Evolutionary conservation across 176 grass and related monocot species (phyloP).

Genomic region (Aegilops longissima): DNA sequence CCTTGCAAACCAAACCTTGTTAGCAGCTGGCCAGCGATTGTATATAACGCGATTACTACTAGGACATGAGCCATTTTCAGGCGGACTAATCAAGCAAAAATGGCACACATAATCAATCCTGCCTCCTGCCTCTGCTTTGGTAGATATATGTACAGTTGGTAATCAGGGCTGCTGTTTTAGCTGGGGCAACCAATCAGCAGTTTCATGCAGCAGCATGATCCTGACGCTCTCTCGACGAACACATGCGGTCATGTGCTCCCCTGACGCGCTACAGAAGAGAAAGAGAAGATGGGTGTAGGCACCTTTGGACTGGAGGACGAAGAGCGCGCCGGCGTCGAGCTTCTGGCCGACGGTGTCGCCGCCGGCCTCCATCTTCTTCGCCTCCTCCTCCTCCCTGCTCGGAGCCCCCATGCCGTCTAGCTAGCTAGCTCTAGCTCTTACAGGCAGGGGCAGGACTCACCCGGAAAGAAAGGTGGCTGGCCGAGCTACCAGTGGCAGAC

Average conservation of each 20-base stretch:
- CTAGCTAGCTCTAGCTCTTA: not conserved
- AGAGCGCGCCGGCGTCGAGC: constrained; percentile 88
- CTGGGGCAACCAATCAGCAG: not conserved
- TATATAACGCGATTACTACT: not conserved
- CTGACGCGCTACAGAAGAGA: not conserved
- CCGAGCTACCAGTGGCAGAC: not conserved
- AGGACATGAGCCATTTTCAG: not conserved
- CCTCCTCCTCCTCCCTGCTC: constrained; percentile 44
- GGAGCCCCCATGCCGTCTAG: constrained; percentile 21
- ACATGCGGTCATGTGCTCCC: not conserved
- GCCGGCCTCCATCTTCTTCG: constrained; percentile 55
- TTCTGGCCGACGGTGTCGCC: constrained; percentile 41
- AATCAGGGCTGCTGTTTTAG: not conserved
- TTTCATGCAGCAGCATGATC: not conserved
- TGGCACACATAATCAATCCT: not conserved
- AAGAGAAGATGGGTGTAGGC: not conserved
- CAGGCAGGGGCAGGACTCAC: not conserved
- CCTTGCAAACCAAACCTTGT: not conserved
- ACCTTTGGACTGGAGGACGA: constrained; percentile 96
- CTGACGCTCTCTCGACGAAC: not conserved
- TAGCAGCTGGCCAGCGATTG: too few relatives aligned
- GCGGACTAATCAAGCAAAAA: not conserved
- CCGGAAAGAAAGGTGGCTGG: not conserved
- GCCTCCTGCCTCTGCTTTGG: not conserved
- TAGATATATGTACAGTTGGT: not conserved